phyloP scores from a whole-genome alignment of 2,329 filamentous ascomycete genomes.

The Pseudogymnoascus sp. region DNA sequence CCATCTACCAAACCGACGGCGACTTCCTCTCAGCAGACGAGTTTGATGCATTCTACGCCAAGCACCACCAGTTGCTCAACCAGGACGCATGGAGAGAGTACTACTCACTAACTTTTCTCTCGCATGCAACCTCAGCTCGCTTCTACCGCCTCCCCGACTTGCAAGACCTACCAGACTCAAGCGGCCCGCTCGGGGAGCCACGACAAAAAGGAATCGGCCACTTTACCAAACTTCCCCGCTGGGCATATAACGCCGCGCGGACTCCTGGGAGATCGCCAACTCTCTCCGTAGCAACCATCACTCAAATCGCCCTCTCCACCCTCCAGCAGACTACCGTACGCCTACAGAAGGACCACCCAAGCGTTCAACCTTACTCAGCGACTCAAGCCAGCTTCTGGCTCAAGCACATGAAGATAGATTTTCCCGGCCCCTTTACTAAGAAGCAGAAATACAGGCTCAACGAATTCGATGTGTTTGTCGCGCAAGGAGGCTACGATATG shows the following conservation, averaged over 20 bases:
- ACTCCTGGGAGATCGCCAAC: background rate
- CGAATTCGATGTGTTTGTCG: background rate
- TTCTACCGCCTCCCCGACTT: background rate
- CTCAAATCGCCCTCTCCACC: background rate
- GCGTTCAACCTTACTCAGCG: background rate
- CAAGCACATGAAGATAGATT: background rate
- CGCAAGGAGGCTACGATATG: background rate
- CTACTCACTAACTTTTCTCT: background rate
- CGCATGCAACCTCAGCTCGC: background rate
- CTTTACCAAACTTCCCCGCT: background rate
- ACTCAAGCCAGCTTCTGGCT: background rate
- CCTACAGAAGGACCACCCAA: background rate
- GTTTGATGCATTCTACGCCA: background rate
- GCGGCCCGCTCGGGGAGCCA: background rate
- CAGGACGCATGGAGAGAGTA: background rate
- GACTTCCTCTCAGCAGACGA: background rate
- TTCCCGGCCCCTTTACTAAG: background rate
- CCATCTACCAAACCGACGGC: background rate
- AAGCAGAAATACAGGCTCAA: background rate
- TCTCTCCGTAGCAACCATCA: background rate
- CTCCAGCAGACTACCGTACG: background rate
- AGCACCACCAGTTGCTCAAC: background rate
- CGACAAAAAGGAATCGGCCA: background rate
- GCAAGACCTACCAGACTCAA: background rate
- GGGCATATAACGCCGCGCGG: background rate